These are phyloP conservation scores for Lactuca saligna DNA, from an alignment of 129 eudicot genomes.

Conservation along the genomic window DNA sequence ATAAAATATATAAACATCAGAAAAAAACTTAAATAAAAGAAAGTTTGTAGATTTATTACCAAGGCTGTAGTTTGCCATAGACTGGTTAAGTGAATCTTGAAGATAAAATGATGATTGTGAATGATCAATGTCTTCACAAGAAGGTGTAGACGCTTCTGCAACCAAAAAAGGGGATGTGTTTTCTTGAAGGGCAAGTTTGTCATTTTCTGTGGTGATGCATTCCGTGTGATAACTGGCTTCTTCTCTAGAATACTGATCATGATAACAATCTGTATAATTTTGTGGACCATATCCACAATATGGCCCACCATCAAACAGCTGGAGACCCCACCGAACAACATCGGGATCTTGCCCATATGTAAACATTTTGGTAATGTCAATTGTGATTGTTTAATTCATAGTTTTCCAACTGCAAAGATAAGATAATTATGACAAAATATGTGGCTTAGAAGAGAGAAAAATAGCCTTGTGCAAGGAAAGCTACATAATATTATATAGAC, in stretches of 20 bases:
- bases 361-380: constrained; percentile 46
- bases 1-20: constrained; percentile 19
- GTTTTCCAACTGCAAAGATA: constrained; percentile 24
- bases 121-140: constrained; percentile 44
- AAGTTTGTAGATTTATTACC: constrained; percentile 38
- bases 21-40: constrained; percentile 18
- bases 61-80: constrained; percentile 56
- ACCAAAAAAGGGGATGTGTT: constrained; percentile 54
- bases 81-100: constrained; percentile 54
- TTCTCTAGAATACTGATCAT: constrained; percentile 55
- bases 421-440: constrained; percentile 23
- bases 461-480: constrained; percentile 7
- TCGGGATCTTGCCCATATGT: constrained; percentile 89
- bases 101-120: constrained; percentile 52
- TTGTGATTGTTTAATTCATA: constrained; percentile 8
- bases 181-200: constrained; percentile 49
- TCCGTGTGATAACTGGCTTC: constrained; percentile 42
- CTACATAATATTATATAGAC: constrained; percentile 7
- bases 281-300: constrained; percentile 47
- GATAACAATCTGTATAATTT: constrained; percentile 49
- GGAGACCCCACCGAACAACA: constrained; percentile 87
- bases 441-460: constrained; percentile 24
- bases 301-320: constrained; percentile 78
- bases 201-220: constrained; percentile 38
- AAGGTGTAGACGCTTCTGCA: constrained; percentile 39